Evolutionary conservation across 345 rosid genomes (phyloP).

Genomic region (Populus euphratica): DNA sequence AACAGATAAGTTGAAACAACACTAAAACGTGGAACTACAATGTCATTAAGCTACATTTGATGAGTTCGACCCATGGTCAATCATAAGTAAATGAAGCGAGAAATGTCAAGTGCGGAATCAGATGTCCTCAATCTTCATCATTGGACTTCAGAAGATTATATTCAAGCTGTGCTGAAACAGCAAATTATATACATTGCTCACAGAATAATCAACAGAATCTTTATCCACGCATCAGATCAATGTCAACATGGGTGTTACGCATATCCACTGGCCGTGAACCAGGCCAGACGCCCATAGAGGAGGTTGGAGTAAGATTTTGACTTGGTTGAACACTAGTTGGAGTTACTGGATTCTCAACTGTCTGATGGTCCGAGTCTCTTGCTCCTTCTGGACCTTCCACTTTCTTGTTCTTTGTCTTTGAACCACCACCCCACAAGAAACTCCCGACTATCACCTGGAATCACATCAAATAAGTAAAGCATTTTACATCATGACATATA

Average conservation of each 20-base stretch:
- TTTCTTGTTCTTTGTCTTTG: slow-evolving; percentile 72
- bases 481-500: neutral
- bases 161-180: slow-evolving; percentile 24
- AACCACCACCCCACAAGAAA: slow-evolving; percentile 74
- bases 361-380: slow-evolving; percentile 40
- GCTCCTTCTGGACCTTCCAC: slow-evolving; percentile 46
- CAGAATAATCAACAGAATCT: slow-evolving; percentile 7
- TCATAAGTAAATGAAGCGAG: slow-evolving; percentile 23
- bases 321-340: slow-evolving; percentile 39
- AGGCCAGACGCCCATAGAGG: slow-evolving; percentile 66
- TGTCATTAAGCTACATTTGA: slow-evolving; percentile 32
- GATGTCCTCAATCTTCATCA: slow-evolving; percentile 20
- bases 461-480: slow-evolving; percentile 9
- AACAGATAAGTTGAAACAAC: slow-evolving; percentile 8
- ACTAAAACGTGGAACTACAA: slow-evolving; percentile 13
- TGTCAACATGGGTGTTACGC: slow-evolving; percentile 63
- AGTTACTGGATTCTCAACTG: slow-evolving; percentile 36
- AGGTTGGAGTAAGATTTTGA: slow-evolving; percentile 59
- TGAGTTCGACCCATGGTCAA: slow-evolving; percentile 23
- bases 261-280: slow-evolving; percentile 68
- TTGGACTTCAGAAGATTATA: slow-evolving; percentile 24
- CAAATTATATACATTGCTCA: slow-evolving; percentile 38
- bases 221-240: slow-evolving; percentile 93
- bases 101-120: slow-evolving; percentile 23
- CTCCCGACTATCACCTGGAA: slow-evolving; percentile 88